These are phyloP conservation scores for Camptophora hylomeconis DNA, from an alignment of 2,329 filamentous ascomycete genomes.

Conservation along the genomic window DNA sequence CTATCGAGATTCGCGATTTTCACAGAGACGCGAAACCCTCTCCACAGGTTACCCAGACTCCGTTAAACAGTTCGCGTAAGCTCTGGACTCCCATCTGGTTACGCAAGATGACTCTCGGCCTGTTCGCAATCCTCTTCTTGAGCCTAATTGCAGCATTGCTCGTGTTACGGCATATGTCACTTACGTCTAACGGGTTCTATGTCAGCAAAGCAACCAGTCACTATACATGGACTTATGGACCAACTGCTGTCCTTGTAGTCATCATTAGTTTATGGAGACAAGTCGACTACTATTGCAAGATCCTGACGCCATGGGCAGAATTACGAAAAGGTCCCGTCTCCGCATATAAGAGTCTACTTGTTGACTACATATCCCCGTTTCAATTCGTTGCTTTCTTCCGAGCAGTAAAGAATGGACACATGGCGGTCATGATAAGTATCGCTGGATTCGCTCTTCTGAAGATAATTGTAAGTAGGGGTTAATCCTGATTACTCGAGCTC, in stretches of 20 bases:
- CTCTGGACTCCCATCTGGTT: slow-evolving; percentile 18
- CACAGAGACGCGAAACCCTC: background rate
- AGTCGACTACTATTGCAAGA: slow-evolving; percentile 22
- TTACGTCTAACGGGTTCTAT: slow-evolving; percentile 10
- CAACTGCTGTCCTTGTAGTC: slow-evolving; percentile 20
- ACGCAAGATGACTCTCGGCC: slow-evolving; percentile 9
- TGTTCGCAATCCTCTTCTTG: slow-evolving; percentile 11
- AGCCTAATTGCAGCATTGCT: slow-evolving; percentile 11
- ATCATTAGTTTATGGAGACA: slow-evolving; percentile 21
- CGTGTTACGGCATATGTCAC: slow-evolving; percentile 11
- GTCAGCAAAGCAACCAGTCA: slow-evolving; percentile 10
- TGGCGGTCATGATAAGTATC: slow-evolving; percentile 20
- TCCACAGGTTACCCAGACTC: background rate
- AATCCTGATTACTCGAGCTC: too few species aligned
- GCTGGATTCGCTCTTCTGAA: slow-evolving; percentile 20
- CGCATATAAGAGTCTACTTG: slow-evolving; percentile 19
- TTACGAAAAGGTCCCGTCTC: slow-evolving; percentile 18
- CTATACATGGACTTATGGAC: slow-evolving; percentile 16
- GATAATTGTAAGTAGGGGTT: slow-evolving; percentile 18
- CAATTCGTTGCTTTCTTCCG: slow-evolving; percentile 18
- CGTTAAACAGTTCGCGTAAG: slow-evolving; percentile 2
- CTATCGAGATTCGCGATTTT: too few species aligned
- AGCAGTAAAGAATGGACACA: slow-evolving; percentile 21
- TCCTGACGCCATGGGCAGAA: slow-evolving; percentile 22
- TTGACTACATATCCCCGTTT: slow-evolving; percentile 23